Conservation (phyloP, 805 yeast genomes). For the Candida pseudoglaebosa region DNA sequence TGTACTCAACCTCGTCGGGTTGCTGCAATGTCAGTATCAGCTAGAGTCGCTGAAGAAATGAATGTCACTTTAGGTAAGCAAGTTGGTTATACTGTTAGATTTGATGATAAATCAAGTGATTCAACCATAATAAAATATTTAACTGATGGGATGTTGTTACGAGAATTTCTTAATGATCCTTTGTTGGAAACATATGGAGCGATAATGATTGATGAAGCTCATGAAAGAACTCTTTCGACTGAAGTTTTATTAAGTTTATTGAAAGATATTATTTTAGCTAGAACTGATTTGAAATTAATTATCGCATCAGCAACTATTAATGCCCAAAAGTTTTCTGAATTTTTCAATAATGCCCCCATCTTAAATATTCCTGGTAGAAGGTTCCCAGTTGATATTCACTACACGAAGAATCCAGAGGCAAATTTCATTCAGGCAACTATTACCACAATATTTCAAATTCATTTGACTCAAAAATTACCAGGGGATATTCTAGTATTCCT, state of each 20-base stretch:
- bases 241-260: slow-evolving; percentile 77
- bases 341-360: slow-evolving; percentile 80
- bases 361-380: slow-evolving; percentile 89
- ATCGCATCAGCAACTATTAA: slow-evolving; percentile 95
- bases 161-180: slow-evolving; percentile 82
- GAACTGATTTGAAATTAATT: slow-evolving; percentile 70
- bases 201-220: slow-evolving; percentile 95
- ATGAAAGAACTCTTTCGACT: slow-evolving; percentile 91
- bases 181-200: slow-evolving; percentile 66
- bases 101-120: slow-evolving; percentile 70
- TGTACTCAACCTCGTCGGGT: slow-evolving; percentile 96
- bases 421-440: slow-evolving; percentile 88
- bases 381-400: slow-evolving; percentile 85
- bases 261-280: slow-evolving; percentile 58
- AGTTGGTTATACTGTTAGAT: slow-evolving; percentile 87
- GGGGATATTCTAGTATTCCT: slow-evolving; percentile 90
- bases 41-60: slow-evolving; percentile 89
- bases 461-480: slow-evolving; percentile 55
- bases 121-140: slow-evolving; percentile 78
- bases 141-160: slow-evolving; percentile 92
- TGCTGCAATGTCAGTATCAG: slow-evolving; percentile 89
- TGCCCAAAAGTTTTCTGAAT: slow-evolving; percentile 79
- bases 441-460: slow-evolving; percentile 84
- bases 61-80: slow-evolving; percentile 73
- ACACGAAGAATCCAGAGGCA: slow-evolving; percentile 83